Evolutionary conservation across 768 basidiomycete genomes (phyloP), one percentile per base, ranked within the genome.

Genomic region (Saitozyma sp.): DNA sequence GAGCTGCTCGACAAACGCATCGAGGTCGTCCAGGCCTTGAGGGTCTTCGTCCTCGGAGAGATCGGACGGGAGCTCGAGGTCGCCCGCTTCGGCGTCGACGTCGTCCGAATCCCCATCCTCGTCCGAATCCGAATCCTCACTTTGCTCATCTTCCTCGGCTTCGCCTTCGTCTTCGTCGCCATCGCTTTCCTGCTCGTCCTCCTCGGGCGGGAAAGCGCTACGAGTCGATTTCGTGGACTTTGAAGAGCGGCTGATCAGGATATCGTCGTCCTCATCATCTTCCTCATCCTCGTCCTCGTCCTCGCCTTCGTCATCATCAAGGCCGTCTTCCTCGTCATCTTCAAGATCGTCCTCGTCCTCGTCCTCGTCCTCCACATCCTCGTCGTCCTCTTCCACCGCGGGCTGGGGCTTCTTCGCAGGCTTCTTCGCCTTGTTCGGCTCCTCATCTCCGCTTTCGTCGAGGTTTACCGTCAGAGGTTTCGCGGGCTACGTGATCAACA

Each of bases 1-100:
- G 53, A 95, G 85, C 14, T 79, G 83, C 0, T 87, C 84, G 51
- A 96, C 86, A 69, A 91, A 91, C 14, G 80, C 82, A 61, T 88
- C 86, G 2, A 97, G 85, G 45, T 86, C 84, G 19, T 86, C 86
- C 9, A 92, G 82, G 0, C 87, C 79, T 3, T 59, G 61, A 14
- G 61, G 72, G 9, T 69, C 75, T 9, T 74, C 73, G 39, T 77
- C 74, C 17, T 76, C 75, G 13, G 69, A 75, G 8, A 72, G 57
- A 39, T 68, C 70, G 4, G 67, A 73, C 7, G 71, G 72, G 38
- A 69, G 68, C 29, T 74, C 77, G 9, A 69, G 68, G 9, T 71
- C 67, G 42, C 62, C 59, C 7, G 67, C 69, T n/a, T 68, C 87
- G 64, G 83, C 85, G 0, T 83, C 82, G n/a, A 82, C 83, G 16